Evolutionary conservation across 352 stramenopile species (phyloP), one percentile per base, ranked within the genome.

Genomic region (Peronospora tabacina): DNA sequence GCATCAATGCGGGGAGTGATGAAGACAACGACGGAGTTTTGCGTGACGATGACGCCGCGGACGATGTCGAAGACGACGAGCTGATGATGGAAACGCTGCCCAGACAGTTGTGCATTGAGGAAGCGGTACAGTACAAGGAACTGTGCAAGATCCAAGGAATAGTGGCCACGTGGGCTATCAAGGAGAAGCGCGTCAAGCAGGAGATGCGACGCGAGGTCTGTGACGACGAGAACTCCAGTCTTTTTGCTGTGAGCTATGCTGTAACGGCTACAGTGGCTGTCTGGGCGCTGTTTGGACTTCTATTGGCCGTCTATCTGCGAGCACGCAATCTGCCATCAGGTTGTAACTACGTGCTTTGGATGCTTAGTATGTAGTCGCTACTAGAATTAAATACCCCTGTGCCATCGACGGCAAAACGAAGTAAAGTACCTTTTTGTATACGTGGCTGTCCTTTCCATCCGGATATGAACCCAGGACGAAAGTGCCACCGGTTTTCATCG

Each of bases 141-240:
- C 69, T 88, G 26, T 47, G 70, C 34, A 68, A 73, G 50, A 66
- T 85, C 3, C 76, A 88, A 42, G 49, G 53, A 15, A 72, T 66
- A 0, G 70, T 88, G 15, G 64, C 68, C 0, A 68, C 60, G 26
- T 88, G 68, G 68, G 64, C 74, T 1, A 22, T 55, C 5, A 76
- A 77, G 47, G 74, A 86, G 49, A 69, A 68, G 7, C 60, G 67
- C 17, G 60, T 61, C 15, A 68, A 66, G 35, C 50, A 56, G 33
- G 55, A 72, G 43, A 54, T 81, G 39, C 55, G 56, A 24, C 35
- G 38, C 34, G 59, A 68, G 3, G 66, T 62, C 36, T 63, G 63
- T 36, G 63, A 72, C 9, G 67, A 67, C 32, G 71, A 87, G 30
- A 68, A 66, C 30, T 73, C 68, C 37, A 65, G 68, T 38, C 33